Evolutionary conservation across 2,329 filamentous ascomycete genomes (phyloP).

Genomic region (Coniochaeta sp.): DNA sequence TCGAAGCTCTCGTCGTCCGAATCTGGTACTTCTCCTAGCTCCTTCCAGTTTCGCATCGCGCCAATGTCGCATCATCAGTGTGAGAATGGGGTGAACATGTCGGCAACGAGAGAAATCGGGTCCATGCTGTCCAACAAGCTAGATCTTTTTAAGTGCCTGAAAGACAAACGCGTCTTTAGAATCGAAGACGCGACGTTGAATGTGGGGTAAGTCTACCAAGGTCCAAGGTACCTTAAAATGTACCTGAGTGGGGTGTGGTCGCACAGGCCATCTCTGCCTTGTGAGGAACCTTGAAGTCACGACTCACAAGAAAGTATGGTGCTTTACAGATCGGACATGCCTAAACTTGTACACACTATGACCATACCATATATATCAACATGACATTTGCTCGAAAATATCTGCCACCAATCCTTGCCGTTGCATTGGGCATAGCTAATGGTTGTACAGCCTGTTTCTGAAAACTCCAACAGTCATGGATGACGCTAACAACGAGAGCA

Average conservation of each 20-base stretch:
- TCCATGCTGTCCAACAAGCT: background rate
- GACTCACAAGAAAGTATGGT: too few relatives aligned
- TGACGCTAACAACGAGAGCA: background rate
- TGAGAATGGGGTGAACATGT: background rate
- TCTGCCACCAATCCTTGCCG: background rate
- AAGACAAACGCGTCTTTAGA: background rate
- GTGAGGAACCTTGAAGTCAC: too few relatives aligned
- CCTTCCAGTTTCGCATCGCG: constrained; percentile 39
- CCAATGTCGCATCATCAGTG: constrained; percentile 3
- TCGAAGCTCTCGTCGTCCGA: constrained; percentile 41
- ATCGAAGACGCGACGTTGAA: background rate
- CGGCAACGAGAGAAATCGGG: background rate
- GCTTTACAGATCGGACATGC: too few relatives aligned
- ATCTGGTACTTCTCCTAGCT: constrained; percentile 41
- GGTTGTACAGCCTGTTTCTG: background rate
- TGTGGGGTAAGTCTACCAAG: background rate
- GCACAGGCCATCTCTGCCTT: background rate
- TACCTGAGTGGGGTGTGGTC: background rate
- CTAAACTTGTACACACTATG: background rate
- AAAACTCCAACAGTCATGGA: background rate
- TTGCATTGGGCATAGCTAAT: background rate
- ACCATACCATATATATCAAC: background rate
- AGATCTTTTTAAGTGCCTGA: background rate
- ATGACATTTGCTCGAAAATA: background rate
- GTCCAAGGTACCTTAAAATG: too few relatives aligned